Conservation (phyloP, 805 yeast species). For the Sporopachydermia lactativora region DNA sequence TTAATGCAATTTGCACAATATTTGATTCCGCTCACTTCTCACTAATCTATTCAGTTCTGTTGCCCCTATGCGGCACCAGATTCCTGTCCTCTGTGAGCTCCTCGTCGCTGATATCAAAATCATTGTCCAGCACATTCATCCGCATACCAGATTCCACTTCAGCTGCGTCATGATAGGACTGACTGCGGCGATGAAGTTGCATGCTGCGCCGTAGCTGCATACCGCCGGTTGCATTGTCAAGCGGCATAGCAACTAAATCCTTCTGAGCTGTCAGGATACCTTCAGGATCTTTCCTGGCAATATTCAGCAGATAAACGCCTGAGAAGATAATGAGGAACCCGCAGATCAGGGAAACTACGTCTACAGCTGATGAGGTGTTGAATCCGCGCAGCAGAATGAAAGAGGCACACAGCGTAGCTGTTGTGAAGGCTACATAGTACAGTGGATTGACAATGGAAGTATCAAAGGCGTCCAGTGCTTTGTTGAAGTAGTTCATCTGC, state of each 20-base stretch:
- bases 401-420: conserved; percentile 75
- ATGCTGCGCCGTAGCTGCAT: conserved; percentile 65
- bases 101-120: no score
- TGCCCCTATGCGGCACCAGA: no score
- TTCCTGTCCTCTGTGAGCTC: no score
- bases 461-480: conserved; percentile 86
- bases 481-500: conserved; percentile 89
- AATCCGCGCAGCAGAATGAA: conserved; percentile 78
- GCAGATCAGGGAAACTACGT: conserved; percentile 65
- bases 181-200: conserved; percentile 29
- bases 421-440: conserved; percentile 83
- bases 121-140: neutral
- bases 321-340: conserved; percentile 80
- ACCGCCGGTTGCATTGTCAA: conserved; percentile 5
- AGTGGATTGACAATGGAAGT: conserved; percentile 86
- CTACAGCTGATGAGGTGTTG: conserved; percentile 68
- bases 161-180: conserved; percentile 7
- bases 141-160: neutral
- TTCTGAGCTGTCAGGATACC: conserved; percentile 14
- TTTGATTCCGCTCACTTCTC: no score
- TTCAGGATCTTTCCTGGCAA: conserved; percentile 38
- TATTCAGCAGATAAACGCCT: conserved; percentile 74
- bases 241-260: conserved; percentile 7
- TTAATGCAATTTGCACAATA: no score
- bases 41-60: no score